A percentile compares a stretch with the other conserved stretches of the same genome.
Conservation (phyloP, 805 yeast species). For the Saccharomycopsis olivae region DNA sequence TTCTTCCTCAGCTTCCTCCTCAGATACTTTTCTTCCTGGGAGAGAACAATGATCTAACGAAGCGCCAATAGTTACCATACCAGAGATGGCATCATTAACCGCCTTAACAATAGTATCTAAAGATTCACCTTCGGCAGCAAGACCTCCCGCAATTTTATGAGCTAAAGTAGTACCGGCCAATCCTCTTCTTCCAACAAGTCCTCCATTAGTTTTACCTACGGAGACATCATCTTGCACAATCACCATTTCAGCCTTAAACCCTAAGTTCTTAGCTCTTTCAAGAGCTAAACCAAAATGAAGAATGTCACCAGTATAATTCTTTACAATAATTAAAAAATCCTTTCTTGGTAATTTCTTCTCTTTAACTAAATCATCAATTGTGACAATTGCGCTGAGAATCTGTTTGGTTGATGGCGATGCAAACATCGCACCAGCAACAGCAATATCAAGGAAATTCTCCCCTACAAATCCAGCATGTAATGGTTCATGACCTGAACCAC, state of each 20-base stretch:
- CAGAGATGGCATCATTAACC: conserved; percentile 52
- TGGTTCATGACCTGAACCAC: conserved; percentile 96
- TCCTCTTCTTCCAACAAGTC: conserved; percentile 90
- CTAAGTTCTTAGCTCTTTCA: conserved; percentile 75
- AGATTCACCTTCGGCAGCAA: conserved; percentile 33
- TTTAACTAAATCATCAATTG: conserved; percentile 24
- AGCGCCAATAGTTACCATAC: conserved; percentile 79
- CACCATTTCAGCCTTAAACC: conserved; percentile 60
- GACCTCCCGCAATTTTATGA: conserved; percentile 80
- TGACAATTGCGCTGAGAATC: conserved; percentile 52
- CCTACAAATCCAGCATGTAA: conserved; percentile 90
- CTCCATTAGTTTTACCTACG: conserved; percentile 83
- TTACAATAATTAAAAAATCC: conserved; percentile 73
- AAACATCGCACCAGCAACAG: conserved; percentile 84
- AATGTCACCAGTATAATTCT: conserved; percentile 92
- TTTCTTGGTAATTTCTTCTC: conserved; percentile 29
- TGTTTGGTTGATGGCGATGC: conserved; percentile 95
- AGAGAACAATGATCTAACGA: conserved; percentile 84
- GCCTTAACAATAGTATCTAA: conserved; percentile 44
- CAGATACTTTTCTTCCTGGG: conserved; percentile 41
- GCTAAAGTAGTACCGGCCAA: conserved; percentile 84
- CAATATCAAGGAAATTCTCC: conserved; percentile 69
- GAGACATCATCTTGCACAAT: conserved; percentile 90
- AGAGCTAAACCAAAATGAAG: conserved; percentile 87
- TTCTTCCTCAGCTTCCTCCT: conserved; percentile 26